A percentile compares a stretch with the other conserved stretches of the same genome.
phyloP scores from a whole-genome alignment of 2,329 filamentous ascomycete genomes.

The Cercospora brassicicola region DNA sequence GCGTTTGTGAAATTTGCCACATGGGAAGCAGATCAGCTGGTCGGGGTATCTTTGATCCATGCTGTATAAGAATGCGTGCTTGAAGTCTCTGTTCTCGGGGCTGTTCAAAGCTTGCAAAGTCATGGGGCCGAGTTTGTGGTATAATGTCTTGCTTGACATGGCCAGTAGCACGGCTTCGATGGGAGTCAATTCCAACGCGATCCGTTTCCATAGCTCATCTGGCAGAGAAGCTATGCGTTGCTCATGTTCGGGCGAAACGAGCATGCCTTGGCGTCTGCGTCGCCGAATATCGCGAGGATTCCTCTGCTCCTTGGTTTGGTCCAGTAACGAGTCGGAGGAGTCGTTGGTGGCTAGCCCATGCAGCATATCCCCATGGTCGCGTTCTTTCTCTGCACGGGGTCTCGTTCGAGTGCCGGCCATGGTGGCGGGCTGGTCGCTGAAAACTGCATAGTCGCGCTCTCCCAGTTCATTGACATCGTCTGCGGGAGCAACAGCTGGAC shows the following conservation, averaged over 20 bases:
- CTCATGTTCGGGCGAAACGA: conserved; percentile 39
- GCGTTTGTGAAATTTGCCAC: conserved; percentile 56
- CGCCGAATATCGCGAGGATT: conserved; percentile 8
- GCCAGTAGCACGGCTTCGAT: conserved; percentile 53
- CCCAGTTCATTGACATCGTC: conserved; percentile 37
- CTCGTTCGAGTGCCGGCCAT: conserved; percentile 19
- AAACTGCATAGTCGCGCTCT: conserved; percentile 35
- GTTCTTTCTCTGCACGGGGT: conserved; percentile 15
- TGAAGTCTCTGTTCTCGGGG: conserved; percentile 49
- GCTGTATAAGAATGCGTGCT: conserved; percentile 52
- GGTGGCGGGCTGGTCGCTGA: conserved; percentile 29
- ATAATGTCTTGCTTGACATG: conserved; percentile 51
- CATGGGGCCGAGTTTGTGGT: conserved; percentile 44
- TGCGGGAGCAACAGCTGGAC: conserved; percentile 12
- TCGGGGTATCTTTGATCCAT: conserved; percentile 55
- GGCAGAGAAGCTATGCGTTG: conserved; percentile 49
- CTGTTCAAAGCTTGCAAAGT: conserved; percentile 44
- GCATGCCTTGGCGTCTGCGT: conserved; percentile 16
- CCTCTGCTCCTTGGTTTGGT: conserved; percentile 17
- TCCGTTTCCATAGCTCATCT: conserved; percentile 48
- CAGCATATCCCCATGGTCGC: conserved; percentile 43
- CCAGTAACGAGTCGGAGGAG: conserved; percentile 39
- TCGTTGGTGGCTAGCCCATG: conserved; percentile 41
- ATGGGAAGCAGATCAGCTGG: conserved; percentile 61
- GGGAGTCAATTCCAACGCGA: conserved; percentile 46